Evolutionary conservation across 2,329 filamentous ascomycete genomes (phyloP), one percentile per base, ranked within the genome.

Genomic region (Arthrinium puccinioides): DNA sequence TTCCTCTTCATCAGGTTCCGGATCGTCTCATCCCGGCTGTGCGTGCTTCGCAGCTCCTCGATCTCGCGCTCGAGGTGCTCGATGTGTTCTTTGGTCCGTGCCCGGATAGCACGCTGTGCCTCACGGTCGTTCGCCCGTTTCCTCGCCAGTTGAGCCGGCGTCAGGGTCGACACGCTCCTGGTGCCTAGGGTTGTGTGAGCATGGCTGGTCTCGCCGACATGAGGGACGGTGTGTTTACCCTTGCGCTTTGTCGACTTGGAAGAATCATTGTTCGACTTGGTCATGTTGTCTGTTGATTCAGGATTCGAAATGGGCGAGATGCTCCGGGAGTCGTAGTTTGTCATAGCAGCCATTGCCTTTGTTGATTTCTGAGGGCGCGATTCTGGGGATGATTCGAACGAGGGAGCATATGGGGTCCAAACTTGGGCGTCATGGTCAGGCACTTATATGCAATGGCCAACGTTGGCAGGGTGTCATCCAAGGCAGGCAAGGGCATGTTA

Each of bases 111-210:
- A 34, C 88, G 76, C 63, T 95, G 88, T 28, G 88, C 88, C 61
- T 94, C 87, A 44, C 88, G 78, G 59, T 95, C 88, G 65, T 95
- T 95, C 53, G 87, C 86, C 46, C 89, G 75, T 68, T 95, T 96
- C 60, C 88, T 84, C 21, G 84, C 86, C 41, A 95, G 75, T 62
- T 95, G 89, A 44, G 89, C 84, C 6, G 87, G 84, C 9, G 87
- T 94, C 55, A 95, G 72, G 53, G 85, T 90, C 45, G 87, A 87
- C 39, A 94, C 88, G 45, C 85, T 88, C 48, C 87, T 78, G 41
- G 83, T 75, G 32, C 74, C 74, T 72, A 38, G 21, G 11, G 19
- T 16, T 3, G n/a, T n/a, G 44, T 51, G 21, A 29, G 24, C 16
- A 36, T 28, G 2, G 7, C 25, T 27, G 13, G 25, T 7, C 25